Conservation (phyloP, 345 rosid genomes). For the Eucalyptus sideroxylon region DNA sequence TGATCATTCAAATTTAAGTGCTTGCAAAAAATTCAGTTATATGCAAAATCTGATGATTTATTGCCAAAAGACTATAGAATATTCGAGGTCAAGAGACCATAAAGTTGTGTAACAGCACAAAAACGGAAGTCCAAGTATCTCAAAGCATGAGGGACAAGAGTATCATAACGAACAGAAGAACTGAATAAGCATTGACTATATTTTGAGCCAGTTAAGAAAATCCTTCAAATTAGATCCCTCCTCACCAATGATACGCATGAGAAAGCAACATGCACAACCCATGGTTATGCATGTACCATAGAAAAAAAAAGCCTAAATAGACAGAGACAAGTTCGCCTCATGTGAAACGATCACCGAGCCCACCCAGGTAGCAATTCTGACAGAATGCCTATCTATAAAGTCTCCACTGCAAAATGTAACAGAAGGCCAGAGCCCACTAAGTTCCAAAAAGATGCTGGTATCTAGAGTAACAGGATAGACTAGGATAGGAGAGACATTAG, state of each 20-base stretch:
- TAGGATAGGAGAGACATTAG: neutral
- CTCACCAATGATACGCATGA: neutral
- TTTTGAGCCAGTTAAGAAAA: neutral
- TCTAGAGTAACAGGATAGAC: neutral
- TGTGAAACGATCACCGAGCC: neutral
- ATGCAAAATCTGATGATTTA: neutral
- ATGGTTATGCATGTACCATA: neutral
- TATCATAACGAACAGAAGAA: neutral
- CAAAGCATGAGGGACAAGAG: neutral
- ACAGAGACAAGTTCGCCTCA: neutral
- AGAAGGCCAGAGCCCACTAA: neutral
- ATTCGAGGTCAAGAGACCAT: neutral
- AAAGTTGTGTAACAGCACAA: neutral
- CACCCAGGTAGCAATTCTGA: neutral
- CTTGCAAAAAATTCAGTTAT: neutral
- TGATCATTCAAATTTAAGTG: neutral
- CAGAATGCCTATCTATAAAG: neutral
- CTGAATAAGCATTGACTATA: neutral
- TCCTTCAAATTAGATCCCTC: neutral
- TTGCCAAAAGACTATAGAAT: neutral
- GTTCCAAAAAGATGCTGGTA: neutral
- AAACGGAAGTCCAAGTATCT: neutral
- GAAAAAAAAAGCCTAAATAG: neutral
- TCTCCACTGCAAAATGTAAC: neutral
- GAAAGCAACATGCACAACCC: neutral